These are phyloP conservation scores for Russula griseocarnosa DNA, from an alignment of 768 basidiomycete genomes.

Conservation along the genomic window DNA sequence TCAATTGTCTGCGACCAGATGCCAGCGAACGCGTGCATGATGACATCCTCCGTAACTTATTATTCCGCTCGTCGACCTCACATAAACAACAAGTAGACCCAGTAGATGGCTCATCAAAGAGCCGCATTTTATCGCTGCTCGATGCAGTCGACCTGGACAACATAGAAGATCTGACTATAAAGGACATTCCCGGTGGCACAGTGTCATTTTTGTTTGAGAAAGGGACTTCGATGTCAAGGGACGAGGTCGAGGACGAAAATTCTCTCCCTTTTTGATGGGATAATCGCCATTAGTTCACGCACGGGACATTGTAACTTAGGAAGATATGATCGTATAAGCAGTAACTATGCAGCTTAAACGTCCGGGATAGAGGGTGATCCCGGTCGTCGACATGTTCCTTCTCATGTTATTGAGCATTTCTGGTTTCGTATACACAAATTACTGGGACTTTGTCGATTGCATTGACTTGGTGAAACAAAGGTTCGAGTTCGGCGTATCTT, in stretches of 20 bases:
- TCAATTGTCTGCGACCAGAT: conserved; percentile 58
- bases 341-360: neutral
- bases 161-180: conserved; percentile 43
- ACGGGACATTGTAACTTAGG: neutral
- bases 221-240: conserved; percentile 84
- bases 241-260: conserved; percentile 38
- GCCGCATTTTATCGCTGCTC: conserved; percentile 37
- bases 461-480: neutral
- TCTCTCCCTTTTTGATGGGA: neutral
- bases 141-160: conserved; percentile 49
- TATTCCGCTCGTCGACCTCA: conserved; percentile 30
- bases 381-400: neutral
- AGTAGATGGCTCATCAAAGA: conserved; percentile 26
- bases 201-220: conserved; percentile 76
- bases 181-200: conserved; percentile 57
- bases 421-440: neutral
- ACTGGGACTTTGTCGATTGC: neutral
- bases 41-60: conserved; percentile 54
- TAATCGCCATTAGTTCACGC: neutral
- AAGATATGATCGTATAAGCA: neutral
- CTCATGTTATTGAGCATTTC: neutral
- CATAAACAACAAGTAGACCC: conserved; percentile 17
- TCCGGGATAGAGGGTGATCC: no score
- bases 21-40: conserved; percentile 56
- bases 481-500: neutral